phyloP scores from a whole-genome alignment of 2,329 filamentous ascomycete species.

The Apiospora aurea region DNA sequence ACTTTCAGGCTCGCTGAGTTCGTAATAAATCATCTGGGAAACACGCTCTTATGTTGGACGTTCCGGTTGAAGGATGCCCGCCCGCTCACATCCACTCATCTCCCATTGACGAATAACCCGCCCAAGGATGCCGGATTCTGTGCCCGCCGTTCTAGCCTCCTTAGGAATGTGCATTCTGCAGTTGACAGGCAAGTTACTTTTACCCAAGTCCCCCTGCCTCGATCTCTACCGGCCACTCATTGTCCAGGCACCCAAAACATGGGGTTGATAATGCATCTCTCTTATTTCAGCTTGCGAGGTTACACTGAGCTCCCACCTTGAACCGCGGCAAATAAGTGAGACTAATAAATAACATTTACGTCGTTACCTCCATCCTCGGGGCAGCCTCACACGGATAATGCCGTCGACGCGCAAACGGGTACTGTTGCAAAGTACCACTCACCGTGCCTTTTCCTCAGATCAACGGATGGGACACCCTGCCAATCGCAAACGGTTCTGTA shows the following conservation, averaged over 20 bases:
- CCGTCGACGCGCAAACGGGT: not conserved
- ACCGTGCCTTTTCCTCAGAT: not conserved
- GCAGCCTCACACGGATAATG: conserved; percentile 17
- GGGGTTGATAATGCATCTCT: conserved; percentile 13
- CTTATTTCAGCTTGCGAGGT: conserved; percentile 12
- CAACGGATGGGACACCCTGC: conserved; percentile 16
- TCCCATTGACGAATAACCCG: not conserved
- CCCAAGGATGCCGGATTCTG: not conserved
- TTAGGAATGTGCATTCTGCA: conserved; percentile 1
- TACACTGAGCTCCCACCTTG: not conserved
- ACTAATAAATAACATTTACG: not conserved
- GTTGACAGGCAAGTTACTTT: not conserved
- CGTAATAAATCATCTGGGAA: not conserved
- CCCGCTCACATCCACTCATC: not conserved
- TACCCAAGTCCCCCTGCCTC: not conserved
- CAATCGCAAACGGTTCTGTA: conserved; percentile 9
- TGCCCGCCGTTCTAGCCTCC: not conserved
- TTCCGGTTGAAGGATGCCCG: not conserved
- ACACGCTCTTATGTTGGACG: not conserved
- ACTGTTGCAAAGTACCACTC: conserved; percentile 2
- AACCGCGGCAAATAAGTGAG: conserved; percentile 5
- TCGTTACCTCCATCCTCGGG: not conserved
- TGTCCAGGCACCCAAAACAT: not conserved
- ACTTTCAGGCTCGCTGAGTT: not conserved
- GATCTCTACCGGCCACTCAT: not conserved